Evolutionary conservation across 345 rosid species (phyloP).

Genomic region (Eutrema japonicum): DNA sequence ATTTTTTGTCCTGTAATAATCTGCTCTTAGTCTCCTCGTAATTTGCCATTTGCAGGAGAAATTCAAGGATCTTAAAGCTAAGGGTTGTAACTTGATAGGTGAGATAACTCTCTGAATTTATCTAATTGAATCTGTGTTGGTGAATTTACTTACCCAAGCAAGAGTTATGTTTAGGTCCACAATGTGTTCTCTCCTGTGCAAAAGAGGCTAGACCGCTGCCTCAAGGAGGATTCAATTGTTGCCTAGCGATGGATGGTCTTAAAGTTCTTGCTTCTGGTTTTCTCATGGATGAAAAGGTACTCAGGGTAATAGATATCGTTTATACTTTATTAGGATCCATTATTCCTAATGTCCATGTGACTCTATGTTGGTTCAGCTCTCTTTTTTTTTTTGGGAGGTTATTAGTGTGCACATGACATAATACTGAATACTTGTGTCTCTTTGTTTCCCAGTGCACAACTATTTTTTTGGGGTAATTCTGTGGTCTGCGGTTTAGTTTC

Average conservation of each 20-base stretch:
- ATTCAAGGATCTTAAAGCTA: conserved; percentile 77
- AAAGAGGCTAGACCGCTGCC: conserved; percentile 78
- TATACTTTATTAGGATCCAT: neutral
- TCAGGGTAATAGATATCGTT: neutral
- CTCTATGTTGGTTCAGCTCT: conserved; percentile 1
- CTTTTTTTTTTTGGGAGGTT: neutral
- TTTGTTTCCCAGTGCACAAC: conserved; percentile 3
- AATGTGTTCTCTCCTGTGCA: conserved; percentile 86
- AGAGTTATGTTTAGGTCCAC: conserved; percentile 63
- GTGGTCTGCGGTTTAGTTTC: neutral
- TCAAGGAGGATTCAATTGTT: conserved; percentile 79
- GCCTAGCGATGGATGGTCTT: conserved; percentile 93
- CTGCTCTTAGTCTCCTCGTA: neutral
- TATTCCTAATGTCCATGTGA: neutral
- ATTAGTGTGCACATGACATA: neutral
- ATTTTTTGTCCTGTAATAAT: neutral
- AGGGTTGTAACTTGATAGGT: conserved; percentile 88
- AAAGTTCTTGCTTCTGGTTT: conserved; percentile 93
- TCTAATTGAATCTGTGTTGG: conserved; percentile 8
- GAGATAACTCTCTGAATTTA: conserved; percentile 1
- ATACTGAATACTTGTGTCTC: conserved; percentile 1
- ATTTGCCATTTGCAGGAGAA: conserved; percentile 67
- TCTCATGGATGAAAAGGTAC: conserved; percentile 81
- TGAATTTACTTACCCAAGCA: neutral
- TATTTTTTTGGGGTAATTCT: neutral